Percentiles rank a stretch among this genome's conserved stretches.
Conservation (phyloP, 106 monocot genomes). For the Acorus gramineus region DNA sequence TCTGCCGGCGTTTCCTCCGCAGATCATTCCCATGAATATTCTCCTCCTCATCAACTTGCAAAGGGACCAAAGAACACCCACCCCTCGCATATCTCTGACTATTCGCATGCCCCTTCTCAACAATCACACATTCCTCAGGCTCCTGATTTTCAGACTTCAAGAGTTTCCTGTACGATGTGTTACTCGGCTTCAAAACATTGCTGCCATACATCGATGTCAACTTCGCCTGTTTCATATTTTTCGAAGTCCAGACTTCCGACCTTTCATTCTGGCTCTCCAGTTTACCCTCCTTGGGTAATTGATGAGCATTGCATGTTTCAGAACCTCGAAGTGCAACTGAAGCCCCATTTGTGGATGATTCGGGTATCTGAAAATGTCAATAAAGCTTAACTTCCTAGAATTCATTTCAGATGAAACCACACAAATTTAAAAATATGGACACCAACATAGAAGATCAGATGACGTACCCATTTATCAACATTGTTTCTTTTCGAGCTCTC, state of each 20-base stretch:
- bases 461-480: slow-evolving; percentile 19
- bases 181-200: slow-evolving; percentile 27
- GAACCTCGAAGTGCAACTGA: slow-evolving; percentile 8
- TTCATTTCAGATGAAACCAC: too few species aligned
- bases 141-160: slow-evolving; percentile 17
- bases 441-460: too few species aligned
- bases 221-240: slow-evolving; percentile 50
- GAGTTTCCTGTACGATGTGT: slow-evolving; percentile 23
- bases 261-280: slow-evolving; percentile 34
- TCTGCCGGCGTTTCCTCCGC: slow-evolving; percentile 54
- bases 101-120: slow-evolving; percentile 19
- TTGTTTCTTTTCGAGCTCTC: slow-evolving; percentile 19
- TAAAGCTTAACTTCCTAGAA: background rate
- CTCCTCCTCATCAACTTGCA: slow-evolving; percentile 45
- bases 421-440: too few species aligned
- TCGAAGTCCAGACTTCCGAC: slow-evolving; percentile 27
- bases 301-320: slow-evolving; percentile 10
- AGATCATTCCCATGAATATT: slow-evolving; percentile 13
- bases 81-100: slow-evolving; percentile 11
- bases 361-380: slow-evolving; percentile 11
- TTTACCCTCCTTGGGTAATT: slow-evolving; percentile 6
- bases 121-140: slow-evolving; percentile 25
- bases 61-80: background rate
- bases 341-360: slow-evolving; percentile 8
- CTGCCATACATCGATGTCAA: slow-evolving; percentile 50